Percentiles rank a stretch among this genome's conserved stretches.
These are phyloP conservation scores for Pythium phragmiticola DNA, from an alignment of 352 stramenopile genomes.

Conservation along the genomic window DNA sequence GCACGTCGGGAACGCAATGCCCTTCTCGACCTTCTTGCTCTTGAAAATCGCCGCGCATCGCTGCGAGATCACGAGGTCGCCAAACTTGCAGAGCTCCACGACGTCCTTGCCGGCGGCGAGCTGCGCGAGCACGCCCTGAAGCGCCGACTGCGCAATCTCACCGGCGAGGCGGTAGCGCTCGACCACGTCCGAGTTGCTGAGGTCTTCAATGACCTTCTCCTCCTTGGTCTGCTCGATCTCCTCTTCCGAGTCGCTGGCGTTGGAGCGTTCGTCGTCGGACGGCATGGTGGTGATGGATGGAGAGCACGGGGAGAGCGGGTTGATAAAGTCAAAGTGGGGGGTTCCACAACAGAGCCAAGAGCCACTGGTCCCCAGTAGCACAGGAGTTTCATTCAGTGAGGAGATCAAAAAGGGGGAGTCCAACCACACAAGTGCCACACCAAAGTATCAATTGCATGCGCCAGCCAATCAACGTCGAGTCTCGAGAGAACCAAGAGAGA, in stretches of 20 bases:
- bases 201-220: conserved; percentile 76
- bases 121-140: conserved; percentile 95
- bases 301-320: not conserved
- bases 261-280: conserved; percentile 52
- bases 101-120: conserved; percentile 92
- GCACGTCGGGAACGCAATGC: conserved; percentile 98
- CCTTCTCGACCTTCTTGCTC: conserved; percentile 97
- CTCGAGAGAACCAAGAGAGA: not conserved
- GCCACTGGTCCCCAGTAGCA: conserved; percentile 9
- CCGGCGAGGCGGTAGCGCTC: conserved; percentile 98
- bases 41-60: conserved; percentile 94
- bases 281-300: conserved; percentile 29
- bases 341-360: not conserved
- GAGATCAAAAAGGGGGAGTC: not conserved
- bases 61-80: conserved; percentile 81
- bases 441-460: conserved; percentile 14
- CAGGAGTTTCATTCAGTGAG: conserved; percentile 9
- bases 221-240: conserved; percentile 66
- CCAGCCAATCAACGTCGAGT: conserved; percentile 9
- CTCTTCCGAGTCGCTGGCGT: conserved; percentile 70
- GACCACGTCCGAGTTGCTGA: conserved; percentile 90
- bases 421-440: conserved; percentile 19
- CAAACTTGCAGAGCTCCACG: conserved; percentile 95
- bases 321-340: conserved; percentile 7
- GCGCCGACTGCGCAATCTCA: conserved; percentile 98